These are phyloP conservation scores for Typha latifolia DNA, from an alignment of 176 grass and related monocot genomes.

Conservation along the genomic window DNA sequence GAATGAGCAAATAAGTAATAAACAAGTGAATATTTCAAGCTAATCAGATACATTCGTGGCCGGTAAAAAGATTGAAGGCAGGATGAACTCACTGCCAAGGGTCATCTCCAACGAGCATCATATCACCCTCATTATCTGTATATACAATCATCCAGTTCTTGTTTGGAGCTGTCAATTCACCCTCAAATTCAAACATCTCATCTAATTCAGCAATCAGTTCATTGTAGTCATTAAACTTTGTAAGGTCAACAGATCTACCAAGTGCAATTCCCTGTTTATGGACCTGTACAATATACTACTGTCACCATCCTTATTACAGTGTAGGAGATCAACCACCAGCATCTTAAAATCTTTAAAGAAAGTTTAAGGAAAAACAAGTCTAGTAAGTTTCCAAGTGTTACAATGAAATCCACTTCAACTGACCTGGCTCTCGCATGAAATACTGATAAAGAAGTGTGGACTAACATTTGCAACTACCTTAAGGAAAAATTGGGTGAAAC, in stretches of 20 bases:
- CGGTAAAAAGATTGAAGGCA: background rate
- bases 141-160: slow-evolving; percentile 82
- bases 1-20: background rate
- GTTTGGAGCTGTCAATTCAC: slow-evolving; percentile 49
- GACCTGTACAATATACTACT: slow-evolving; percentile 38
- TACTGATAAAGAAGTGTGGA: too few species aligned
- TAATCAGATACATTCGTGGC: background rate
- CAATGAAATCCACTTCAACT: too few species aligned
- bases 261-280: slow-evolving; percentile 91
- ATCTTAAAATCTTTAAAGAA: background rate
- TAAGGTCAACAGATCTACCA: slow-evolving; percentile 82
- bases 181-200: slow-evolving; percentile 80
- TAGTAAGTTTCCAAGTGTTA: too few species aligned
- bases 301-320: background rate
- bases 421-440: too few species aligned
- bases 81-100: slow-evolving; percentile 69
- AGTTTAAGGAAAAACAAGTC: too few species aligned
- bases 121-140: slow-evolving; percentile 91
- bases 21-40: background rate
- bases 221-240: slow-evolving; percentile 63
- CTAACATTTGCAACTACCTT: too few species aligned
- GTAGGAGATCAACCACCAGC: background rate
- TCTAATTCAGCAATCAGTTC: slow-evolving; percentile 70
- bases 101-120: slow-evolving; percentile 99
- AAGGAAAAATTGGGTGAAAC: too few species aligned